Percentiles rank a stretch among this genome's conserved stretches.
Conservation (phyloP, 1,284 basidiomycete genomes). For the Cryptococcus sp. region DNA sequence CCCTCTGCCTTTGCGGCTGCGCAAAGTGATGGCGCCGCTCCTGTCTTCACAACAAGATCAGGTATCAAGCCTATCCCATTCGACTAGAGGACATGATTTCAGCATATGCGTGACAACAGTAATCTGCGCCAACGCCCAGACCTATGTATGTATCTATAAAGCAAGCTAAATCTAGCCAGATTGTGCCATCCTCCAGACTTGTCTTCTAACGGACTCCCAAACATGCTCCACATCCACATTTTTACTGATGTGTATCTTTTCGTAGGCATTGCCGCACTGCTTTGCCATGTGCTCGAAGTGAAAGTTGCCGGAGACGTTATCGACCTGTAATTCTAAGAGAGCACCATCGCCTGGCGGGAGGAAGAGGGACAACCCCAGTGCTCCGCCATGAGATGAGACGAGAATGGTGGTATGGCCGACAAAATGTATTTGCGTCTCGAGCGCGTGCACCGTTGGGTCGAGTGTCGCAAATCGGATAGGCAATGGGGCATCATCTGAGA, state of each 20-base stretch:
- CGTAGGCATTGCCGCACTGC: constrained; percentile 36
- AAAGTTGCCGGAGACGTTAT: constrained; percentile 29
- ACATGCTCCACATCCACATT: constrained; percentile 37
- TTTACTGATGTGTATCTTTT: constrained; percentile 21
- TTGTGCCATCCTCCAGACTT: constrained; percentile 27
- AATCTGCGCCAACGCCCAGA: not conserved
- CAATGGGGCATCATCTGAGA: constrained; percentile 6
- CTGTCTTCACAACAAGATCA: constrained; percentile 54
- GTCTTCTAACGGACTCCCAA: constrained; percentile 24
- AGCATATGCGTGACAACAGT: not conserved
- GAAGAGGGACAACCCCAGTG: constrained; percentile 46
- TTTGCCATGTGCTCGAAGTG: constrained; percentile 50
- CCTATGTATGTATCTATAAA: not conserved
- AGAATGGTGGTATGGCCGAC: constrained; percentile 44
- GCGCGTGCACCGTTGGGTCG: constrained; percentile 43
- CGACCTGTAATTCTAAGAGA: constrained; percentile 43
- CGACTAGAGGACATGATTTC: constrained; percentile 56
- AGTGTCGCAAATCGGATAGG: constrained; percentile 37
- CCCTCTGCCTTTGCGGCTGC: constrained; percentile 80
- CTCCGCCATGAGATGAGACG: constrained; percentile 45
- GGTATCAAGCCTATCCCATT: constrained; percentile 81
- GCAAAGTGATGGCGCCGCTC: constrained; percentile 50
- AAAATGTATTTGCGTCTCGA: constrained; percentile 45
- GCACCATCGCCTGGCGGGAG: constrained; percentile 37
- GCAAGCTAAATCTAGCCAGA: not conserved